These are phyloP conservation scores for Pisolithus albus DNA, from an alignment of 768 basidiomycete genomes.

Conservation along the genomic window DNA sequence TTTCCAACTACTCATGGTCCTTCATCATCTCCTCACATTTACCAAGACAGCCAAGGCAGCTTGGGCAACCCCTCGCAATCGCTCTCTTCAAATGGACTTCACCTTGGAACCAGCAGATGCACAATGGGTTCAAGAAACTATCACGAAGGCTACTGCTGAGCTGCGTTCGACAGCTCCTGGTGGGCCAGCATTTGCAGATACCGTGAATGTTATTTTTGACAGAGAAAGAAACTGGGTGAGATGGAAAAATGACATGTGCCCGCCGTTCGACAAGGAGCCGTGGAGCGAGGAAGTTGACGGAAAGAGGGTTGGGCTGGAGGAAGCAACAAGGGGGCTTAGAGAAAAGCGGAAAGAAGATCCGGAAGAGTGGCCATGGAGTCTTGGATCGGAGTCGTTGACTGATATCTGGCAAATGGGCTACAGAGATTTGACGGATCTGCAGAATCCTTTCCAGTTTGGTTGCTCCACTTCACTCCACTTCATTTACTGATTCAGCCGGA, in stretches of 20 bases:
- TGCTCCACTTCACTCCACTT: constrained; percentile 3
- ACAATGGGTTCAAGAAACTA: constrained; percentile 72
- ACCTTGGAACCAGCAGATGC: constrained; percentile 59
- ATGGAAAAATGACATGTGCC: constrained; percentile 83
- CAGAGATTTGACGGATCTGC: constrained; percentile 52
- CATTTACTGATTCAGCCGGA: constrained; percentile 2
- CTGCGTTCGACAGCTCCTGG: constrained; percentile 72
- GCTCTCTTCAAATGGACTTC: constrained; percentile 80
- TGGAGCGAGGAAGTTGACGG: constrained; percentile 47
- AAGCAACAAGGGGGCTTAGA: constrained; percentile 49
- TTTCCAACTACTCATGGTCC: constrained; percentile 75
- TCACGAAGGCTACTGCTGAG: constrained; percentile 46
- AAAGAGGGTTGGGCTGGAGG: constrained; percentile 49
- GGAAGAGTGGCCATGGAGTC: constrained; percentile 54
- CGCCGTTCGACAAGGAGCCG: constrained; percentile 70
- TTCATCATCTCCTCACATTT: constrained; percentile 68
- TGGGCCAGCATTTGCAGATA: constrained; percentile 70
- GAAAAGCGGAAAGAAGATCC: constrained; percentile 51
- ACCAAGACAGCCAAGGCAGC: constrained; percentile 58
- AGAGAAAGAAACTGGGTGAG: constrained; percentile 86
- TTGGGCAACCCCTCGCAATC: constrained; percentile 61
- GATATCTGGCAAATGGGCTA: constrained; percentile 85
- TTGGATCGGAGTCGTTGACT: constrained; percentile 65
- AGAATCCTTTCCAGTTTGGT: constrained; percentile 61
- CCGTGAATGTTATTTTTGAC: constrained; percentile 62